These are phyloP conservation scores for Grigorovia transvaalensis DNA, from an alignment of 805 yeast species.

Conservation along the genomic window DNA sequence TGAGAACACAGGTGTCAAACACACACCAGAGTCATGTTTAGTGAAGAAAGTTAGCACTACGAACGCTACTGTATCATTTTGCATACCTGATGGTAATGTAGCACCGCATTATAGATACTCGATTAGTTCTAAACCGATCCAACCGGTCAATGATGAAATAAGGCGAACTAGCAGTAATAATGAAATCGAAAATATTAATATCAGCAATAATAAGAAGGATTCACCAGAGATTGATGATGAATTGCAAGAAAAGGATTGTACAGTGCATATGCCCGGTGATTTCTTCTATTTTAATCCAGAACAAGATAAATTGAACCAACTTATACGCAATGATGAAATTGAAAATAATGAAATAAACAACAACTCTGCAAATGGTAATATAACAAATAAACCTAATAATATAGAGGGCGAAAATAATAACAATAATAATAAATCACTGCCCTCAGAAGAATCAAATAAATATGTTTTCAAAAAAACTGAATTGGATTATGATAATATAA, in stretches of 20 bases:
- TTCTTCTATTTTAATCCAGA: constrained; percentile 20
- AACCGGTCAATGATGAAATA: neutral
- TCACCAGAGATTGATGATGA: neutral
- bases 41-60: neutral
- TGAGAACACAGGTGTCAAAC: neutral
- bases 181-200: neutral
- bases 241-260: constrained; percentile 22
- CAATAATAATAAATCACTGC: too few relatives aligned
- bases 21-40: neutral
- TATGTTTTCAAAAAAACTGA: constrained; percentile 2
- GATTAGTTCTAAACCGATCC: constrained; percentile 39
- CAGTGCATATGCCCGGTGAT: constrained; percentile 30
- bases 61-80: constrained; percentile 2
- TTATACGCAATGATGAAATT: neutral
- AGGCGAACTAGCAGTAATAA: neutral
- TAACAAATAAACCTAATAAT: neutral
- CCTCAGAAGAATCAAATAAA: neutral
- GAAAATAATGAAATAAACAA: neutral
- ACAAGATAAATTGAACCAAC: neutral
- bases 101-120: constrained; percentile 43
- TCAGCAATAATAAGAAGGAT: neutral
- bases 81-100: constrained; percentile 24
- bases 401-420: neutral
- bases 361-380: neutral
- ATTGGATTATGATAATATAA: constrained; percentile 35